These are phyloP conservation scores for Curvularia sp. DNA, from an alignment of 2,329 filamentous ascomycete genomes.

Conservation along the genomic window DNA sequence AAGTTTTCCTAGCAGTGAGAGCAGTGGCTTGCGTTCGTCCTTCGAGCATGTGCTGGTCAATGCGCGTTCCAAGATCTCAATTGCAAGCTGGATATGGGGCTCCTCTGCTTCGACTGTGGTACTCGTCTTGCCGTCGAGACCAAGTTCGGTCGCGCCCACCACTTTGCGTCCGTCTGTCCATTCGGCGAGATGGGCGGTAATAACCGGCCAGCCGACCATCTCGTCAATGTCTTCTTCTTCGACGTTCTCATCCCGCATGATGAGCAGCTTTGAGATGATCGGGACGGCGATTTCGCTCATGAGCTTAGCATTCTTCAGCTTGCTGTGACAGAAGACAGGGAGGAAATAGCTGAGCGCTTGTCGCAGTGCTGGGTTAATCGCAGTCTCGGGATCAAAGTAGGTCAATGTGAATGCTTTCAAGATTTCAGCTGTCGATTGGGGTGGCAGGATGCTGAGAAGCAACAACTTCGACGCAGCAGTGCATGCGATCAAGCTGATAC, in stretches of 20 bases:
- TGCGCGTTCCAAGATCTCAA: constrained; percentile 77
- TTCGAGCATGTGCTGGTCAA: constrained; percentile 69
- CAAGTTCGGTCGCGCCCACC: constrained; percentile 62
- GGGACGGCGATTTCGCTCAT: constrained; percentile 78
- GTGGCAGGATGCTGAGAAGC: constrained; percentile 73
- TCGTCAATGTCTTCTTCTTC: constrained; percentile 72
- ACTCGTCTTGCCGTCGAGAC: constrained; percentile 61
- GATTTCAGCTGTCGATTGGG: constrained; percentile 65
- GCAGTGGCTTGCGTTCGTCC: constrained; percentile 78
- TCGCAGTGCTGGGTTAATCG: constrained; percentile 78
- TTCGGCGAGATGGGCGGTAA: constrained; percentile 84
- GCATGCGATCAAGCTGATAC: constrained; percentile 82
- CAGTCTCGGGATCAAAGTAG: constrained; percentile 88
- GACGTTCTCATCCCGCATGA: constrained; percentile 67
- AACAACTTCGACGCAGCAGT: constrained; percentile 86
- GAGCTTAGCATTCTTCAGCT: constrained; percentile 79
- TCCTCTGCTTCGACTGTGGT: constrained; percentile 69
- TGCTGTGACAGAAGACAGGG: constrained; percentile 90
- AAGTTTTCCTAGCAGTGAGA: constrained; percentile 77
- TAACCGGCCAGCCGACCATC: constrained; percentile 78
- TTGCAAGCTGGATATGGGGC: constrained; percentile 80
- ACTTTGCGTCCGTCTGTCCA: constrained; percentile 93
- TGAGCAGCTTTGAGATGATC: constrained; percentile 73
- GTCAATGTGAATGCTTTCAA: constrained; percentile 82
- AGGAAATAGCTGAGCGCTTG: constrained; percentile 93